Evolutionary conservation across 257 asterid genomes (phyloP), one percentile per base, ranked within the genome.

Genomic region (Primulina tabacum): DNA sequence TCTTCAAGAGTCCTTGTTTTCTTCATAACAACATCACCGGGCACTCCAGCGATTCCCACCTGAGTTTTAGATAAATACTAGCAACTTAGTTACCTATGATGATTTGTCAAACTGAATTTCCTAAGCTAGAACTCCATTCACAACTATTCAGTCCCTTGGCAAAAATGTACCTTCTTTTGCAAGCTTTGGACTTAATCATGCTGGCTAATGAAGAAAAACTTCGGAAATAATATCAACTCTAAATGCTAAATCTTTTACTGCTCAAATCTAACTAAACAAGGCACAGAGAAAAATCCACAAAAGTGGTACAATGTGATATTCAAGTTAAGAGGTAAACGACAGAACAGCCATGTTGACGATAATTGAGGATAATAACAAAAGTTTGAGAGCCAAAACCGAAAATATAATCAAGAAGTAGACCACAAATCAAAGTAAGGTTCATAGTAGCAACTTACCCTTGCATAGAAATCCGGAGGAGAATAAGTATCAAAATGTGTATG

Each of bases 401-500:
- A 1, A 24, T 24, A 24, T 24, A 24, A 24, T 24, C 26, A 24
- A 24, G 1, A 24, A 24, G 66, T 29, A 56, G 69, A 56, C 47
- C 4, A 30, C 40, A 60, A 58, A 65, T 9, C 52, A 72, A 59
- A 56, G 18, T 62, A 32, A 26, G 43, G 37, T 28, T 12, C 55
- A 4, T 6, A 32, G 47, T 47, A 70, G 70, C 24, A 47, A 69
- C 85, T 77, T 86, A 89, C 98, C 92, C 85, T 79, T 55, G 90
- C 83, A 79, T 92, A 92, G 79, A 92, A 92, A 81, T 92, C 98
- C 26, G 98, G 98, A 65, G 98, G 98, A 69, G 98, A 92, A 72
- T 83, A 92, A 11, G 77, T 70, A 75, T 92, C 98, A 0, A 92
- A 92, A 76, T 92, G 89, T 14, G 92, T 82, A 50, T 82, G 96